Evolutionary conservation across 306 rosid genomes (phyloP), one percentile per base, ranked within the genome.

Genomic region (Acacia crassicarpa): DNA sequence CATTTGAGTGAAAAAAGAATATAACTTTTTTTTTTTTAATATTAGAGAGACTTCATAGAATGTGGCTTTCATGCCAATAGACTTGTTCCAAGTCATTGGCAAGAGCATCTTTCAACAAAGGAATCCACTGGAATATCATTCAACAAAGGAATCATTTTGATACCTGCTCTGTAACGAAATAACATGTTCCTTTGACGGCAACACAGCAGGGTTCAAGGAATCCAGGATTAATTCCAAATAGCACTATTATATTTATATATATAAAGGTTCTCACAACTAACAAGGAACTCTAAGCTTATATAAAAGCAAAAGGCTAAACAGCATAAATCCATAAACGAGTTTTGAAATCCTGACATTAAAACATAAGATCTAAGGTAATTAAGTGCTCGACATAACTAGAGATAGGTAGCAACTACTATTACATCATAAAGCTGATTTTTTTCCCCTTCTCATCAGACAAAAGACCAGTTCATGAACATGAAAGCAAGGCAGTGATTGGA

Each of bases 401-500:
- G 51, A 48, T 51, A 46, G 19, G 16, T 67, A 75, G 71, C 2
- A 22, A 22, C 65, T 63, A 68, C 9, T 27, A 16, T 6, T 49
- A 16, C 14, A 13, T 61, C 67, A 23, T 61, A 12, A 25, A 62
- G 68, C 68, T 13, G 68, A 40, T 59, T 79, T 32, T 73, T 63
- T 67, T 8, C 0, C 48, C 0, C 68, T 76, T 14, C 0, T 44
- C 81, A 53, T 93, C 89, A 92, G 81, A 91, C 90, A 82, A 96
- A 96, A 83, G 99, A 93, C 99, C 99, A 96, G 84, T 91, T 96
- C 74, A 91, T 46, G 84, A 96, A 96, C 97, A 94, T 92, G 86
- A 96, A 88, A 4, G 98, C 98, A 72, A 96, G 85, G 80, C 98
- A 96, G 86, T 96, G 99, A 84, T 93, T 93, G 68, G 98, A 89